Conservation (phyloP, 2,329 filamentous ascomycete species). For the Apiospora hydei region DNA sequence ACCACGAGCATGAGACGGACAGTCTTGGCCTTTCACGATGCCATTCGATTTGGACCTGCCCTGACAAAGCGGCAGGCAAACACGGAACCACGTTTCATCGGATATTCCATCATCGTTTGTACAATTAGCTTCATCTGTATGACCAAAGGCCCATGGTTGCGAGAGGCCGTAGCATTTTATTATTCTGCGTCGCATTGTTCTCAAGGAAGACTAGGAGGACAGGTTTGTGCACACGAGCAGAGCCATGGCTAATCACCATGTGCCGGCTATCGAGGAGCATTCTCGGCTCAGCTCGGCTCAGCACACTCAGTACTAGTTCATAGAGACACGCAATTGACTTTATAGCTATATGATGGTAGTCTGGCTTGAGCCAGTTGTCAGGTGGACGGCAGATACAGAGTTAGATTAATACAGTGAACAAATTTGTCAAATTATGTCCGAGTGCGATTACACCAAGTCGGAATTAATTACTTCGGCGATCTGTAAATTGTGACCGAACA, state of each 20-base stretch:
- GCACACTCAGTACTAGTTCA: conserved; percentile 16
- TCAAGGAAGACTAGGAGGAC: conserved; percentile 20
- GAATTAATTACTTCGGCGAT: background rate
- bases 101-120: conserved; percentile 39
- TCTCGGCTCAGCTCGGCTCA: background rate
- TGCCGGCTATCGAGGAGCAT: background rate
- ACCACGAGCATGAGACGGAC: background rate
- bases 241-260: conserved; percentile 5
- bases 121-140: conserved; percentile 43
- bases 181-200: conserved; percentile 27
- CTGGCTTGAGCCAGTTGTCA: background rate
- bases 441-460: background rate
- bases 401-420: background rate
- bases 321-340: conserved; percentile 22
- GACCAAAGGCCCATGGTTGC: conserved; percentile 26
- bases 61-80: background rate
- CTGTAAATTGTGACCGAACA: background rate
- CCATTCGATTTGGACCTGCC: conserved; percentile 10
- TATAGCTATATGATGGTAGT: conserved; percentile 6
- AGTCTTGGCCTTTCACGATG: background rate
- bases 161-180: conserved; percentile 26
- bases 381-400: background rate
- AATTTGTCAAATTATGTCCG: background rate
- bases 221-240: background rate
- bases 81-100: conserved; percentile 29